Conservation (phyloP, 441 rosid genomes). For the Mallotus repandus region DNA sequence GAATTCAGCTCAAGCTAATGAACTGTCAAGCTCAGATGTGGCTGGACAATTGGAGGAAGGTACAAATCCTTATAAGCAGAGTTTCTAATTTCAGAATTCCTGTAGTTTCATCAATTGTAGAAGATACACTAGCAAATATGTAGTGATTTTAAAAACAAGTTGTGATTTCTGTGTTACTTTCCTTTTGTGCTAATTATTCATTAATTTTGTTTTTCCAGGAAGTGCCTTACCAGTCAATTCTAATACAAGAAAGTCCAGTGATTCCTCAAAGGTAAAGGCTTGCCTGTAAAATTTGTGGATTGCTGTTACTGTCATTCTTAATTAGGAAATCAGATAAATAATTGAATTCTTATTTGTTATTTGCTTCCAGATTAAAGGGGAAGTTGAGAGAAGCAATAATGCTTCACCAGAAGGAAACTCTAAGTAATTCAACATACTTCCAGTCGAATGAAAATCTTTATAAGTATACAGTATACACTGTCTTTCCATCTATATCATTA, state of each 20-base stretch:
- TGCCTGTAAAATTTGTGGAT: constrained; percentile 5
- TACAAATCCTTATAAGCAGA: constrained; percentile 21
- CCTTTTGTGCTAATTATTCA: background rate
- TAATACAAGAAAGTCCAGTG: constrained; percentile 41
- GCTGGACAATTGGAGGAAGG: constrained; percentile 45
- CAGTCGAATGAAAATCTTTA: background rate
- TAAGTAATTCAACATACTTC: constrained; percentile 42
- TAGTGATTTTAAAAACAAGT: background rate
- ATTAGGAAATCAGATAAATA: constrained; percentile 17
- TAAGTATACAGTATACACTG: background rate
- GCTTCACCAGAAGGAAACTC: constrained; percentile 57
- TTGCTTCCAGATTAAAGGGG: constrained; percentile 37
- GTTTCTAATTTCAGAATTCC: constrained; percentile 3
- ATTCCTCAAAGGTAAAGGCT: constrained; percentile 46
- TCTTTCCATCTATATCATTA: background rate
- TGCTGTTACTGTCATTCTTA: background rate
- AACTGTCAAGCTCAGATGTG: constrained; percentile 30
- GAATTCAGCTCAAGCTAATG: constrained; percentile 57
- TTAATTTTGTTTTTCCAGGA: constrained; percentile 28
- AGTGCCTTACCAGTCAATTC: constrained; percentile 25
- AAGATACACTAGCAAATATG: background rate
- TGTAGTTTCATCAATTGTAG: background rate
- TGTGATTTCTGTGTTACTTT: background rate
- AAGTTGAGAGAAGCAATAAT: constrained; percentile 35
- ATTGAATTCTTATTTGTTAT: constrained; percentile 14